Evolutionary conservation across 257 asterid species (phyloP).

Genomic region (Ligustrum vulgare): DNA sequence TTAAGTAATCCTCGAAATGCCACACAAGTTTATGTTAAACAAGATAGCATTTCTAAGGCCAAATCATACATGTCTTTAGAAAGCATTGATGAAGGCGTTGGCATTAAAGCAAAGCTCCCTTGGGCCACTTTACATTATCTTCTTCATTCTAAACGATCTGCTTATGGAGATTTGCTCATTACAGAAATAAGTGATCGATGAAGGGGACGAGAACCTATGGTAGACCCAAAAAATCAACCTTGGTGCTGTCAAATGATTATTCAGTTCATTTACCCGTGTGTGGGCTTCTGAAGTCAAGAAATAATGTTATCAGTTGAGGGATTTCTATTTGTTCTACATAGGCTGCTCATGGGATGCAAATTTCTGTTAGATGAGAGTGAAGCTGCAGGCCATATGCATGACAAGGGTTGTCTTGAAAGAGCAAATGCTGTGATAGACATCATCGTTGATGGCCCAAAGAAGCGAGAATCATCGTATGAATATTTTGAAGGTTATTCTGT

Average conservation of each 20-base stretch:
- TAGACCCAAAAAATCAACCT: constrained; percentile 66
- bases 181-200: constrained; percentile 79
- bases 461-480: constrained; percentile 94
- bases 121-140: constrained; percentile 98
- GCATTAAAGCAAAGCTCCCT: constrained; percentile 63
- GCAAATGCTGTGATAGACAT: constrained; percentile 92
- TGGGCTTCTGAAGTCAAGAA: constrained; percentile 88
- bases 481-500: constrained; percentile 71
- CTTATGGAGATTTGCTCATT: constrained; percentile 84
- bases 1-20: no score
- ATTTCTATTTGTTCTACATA: constrained; percentile 83
- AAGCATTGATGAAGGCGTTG: constrained; percentile 51
- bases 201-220: constrained; percentile 64
- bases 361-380: constrained; percentile 96
- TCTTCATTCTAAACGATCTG: constrained; percentile 81
- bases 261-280: constrained; percentile 86
- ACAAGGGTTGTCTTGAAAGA: constrained; percentile 76
- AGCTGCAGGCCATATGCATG: constrained; percentile 44
- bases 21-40: no score
- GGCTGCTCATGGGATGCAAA: constrained; percentile 94
- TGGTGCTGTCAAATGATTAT: constrained; percentile 81
- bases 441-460: constrained; percentile 91
- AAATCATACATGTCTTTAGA: constrained; percentile 69
- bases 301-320: constrained; percentile 74
- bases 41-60: constrained; percentile 49